These are phyloP conservation scores for Talaromyces stipitatus DNA, from an alignment of 495 filamentous ascomycete genomes.

Conservation along the genomic window DNA sequence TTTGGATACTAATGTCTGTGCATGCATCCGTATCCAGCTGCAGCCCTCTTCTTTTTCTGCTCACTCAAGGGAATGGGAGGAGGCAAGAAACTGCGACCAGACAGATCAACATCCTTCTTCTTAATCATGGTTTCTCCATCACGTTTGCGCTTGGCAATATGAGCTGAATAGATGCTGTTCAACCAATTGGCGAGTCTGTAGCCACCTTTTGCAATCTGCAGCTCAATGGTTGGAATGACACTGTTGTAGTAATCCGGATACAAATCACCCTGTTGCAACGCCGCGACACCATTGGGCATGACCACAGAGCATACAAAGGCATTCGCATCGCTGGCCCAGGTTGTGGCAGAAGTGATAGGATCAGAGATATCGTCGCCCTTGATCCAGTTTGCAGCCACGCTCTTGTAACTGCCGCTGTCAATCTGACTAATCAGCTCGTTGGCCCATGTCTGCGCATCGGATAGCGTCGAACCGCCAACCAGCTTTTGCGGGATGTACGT, in stretches of 20 bases:
- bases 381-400: not conserved
- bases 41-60: not conserved
- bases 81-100: not conserved
- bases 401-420: not conserved
- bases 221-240: slow-evolving; percentile 56
- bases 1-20: not conserved
- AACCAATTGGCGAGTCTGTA: slow-evolving; percentile 59
- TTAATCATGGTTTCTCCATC: not conserved
- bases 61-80: not conserved
- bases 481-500: slow-evolving; percentile 53
- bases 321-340: slow-evolving; percentile 55
- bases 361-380: not conserved
- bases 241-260: slow-evolving; percentile 54
- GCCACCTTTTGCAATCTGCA: slow-evolving; percentile 70
- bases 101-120: not conserved
- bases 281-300: slow-evolving; percentile 37
- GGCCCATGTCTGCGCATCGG: not conserved
- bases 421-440: not conserved
- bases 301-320: slow-evolving; percentile 48
- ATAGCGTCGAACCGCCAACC: slow-evolving; percentile 22
- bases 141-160: not conserved
- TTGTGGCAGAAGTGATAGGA: slow-evolving; percentile 27
- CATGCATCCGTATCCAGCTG: not conserved
- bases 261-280: slow-evolving; percentile 41
- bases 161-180: slow-evolving; percentile 34